These are phyloP conservation scores for Candida orba DNA, from an alignment of 805 yeast species.

Conservation along the genomic window DNA sequence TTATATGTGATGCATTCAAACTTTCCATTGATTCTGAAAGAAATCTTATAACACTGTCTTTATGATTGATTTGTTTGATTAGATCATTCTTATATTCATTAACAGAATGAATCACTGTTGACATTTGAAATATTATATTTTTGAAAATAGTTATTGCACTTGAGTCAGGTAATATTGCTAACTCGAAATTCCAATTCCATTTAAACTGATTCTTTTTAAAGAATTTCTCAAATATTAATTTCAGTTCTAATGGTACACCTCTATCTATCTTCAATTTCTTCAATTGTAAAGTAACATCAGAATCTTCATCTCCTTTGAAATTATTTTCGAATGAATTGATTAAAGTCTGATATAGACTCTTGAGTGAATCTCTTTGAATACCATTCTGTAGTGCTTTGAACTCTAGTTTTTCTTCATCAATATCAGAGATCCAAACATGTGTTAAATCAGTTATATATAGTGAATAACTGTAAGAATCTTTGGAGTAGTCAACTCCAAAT, in stretches of 20 bases:
- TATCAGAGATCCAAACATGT: constrained; percentile 20
- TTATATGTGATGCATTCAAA: constrained; percentile 15
- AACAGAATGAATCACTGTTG: constrained; percentile 15
- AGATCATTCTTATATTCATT: constrained; percentile 17
- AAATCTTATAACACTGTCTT: constrained; percentile 27
- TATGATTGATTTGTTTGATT: constrained; percentile 17
- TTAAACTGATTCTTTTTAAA: constrained; percentile 2
- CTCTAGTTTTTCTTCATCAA: constrained; percentile 11
- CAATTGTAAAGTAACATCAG: constrained; percentile 4
- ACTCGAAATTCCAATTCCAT: constrained; percentile 20
- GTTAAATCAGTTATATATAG: constrained; percentile 19
- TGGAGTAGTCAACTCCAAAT: constrained; percentile 17
- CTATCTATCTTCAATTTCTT: constrained; percentile 12
- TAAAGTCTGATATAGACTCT: constrained; percentile 9
- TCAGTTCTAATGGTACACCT: constrained; percentile 15
- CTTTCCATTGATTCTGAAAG: constrained; percentile 24
- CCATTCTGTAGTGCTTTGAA: constrained; percentile 14
- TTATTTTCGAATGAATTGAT: constrained; percentile 10
- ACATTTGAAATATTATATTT: constrained; percentile 16
- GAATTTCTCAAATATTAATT: constrained; percentile 8
- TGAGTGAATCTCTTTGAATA: constrained; percentile 9
- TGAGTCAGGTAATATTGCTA: constrained; percentile 16
- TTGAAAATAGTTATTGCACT: constrained; percentile 18
- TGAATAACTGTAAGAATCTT: constrained; percentile 5
- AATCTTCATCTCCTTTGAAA: constrained; percentile 8